These are phyloP conservation scores for Salix suchowensis DNA, from an alignment of 345 rosid species.

Conservation along the genomic window DNA sequence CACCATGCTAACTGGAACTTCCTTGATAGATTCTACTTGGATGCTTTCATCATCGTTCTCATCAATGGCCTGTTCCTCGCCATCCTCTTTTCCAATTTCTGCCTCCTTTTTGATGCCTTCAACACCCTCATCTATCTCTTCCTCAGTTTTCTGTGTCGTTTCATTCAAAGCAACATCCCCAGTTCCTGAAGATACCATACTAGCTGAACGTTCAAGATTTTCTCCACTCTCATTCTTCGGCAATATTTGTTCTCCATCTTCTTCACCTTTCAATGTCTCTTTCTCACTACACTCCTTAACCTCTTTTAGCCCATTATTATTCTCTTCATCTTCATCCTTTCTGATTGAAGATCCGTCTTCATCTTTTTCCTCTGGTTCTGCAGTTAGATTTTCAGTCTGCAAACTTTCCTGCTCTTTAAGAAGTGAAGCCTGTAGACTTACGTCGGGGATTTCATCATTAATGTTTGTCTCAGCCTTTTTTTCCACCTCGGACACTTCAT, in stretches of 20 bases:
- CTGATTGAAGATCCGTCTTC: not conserved
- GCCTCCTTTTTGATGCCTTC: not conserved
- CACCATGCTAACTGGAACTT: not conserved
- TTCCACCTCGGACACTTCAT: no score
- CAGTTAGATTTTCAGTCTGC: no score
- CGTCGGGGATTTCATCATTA: not conserved
- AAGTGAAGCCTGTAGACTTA: no score
- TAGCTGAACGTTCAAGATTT: not conserved
- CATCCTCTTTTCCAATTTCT: not conserved
- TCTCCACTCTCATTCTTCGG: not conserved
- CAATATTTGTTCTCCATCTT: not conserved
- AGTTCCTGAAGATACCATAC: not conserved
- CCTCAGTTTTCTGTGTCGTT: not conserved
- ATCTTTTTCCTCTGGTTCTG: not conserved
- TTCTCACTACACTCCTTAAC: not conserved
- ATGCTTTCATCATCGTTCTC: not conserved
- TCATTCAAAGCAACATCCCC: not conserved
- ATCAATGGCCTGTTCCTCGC: not conserved
- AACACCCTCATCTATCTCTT: not conserved
- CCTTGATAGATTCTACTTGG: not conserved
- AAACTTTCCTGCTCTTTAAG: no score
- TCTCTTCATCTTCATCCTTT: not conserved
- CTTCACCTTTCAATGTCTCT: constrained; percentile 1
- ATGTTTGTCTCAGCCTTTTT: not conserved
- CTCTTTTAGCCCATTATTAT: not conserved